These are phyloP conservation scores for Porpolomopsis calyptriformis DNA, from an alignment of 768 basidiomycete species.

Conservation along the genomic window DNA sequence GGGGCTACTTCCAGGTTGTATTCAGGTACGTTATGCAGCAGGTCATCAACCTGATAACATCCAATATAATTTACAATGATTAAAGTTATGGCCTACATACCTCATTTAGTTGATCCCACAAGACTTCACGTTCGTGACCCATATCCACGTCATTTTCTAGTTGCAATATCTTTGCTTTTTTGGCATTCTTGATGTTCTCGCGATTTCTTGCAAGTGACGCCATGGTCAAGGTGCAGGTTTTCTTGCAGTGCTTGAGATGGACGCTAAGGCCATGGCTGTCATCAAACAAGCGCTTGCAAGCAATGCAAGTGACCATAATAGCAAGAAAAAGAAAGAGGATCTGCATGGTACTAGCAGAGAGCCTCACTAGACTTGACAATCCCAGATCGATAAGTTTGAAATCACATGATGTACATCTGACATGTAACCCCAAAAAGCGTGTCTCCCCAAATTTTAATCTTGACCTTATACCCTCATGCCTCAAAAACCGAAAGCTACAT, in stretches of 20 bases:
- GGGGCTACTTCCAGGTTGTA: too few species aligned
- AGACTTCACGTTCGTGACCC: not conserved
- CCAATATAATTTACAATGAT: not conserved
- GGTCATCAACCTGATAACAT: not conserved
- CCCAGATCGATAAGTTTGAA: not conserved
- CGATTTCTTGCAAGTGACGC: not conserved
- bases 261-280: not conserved
- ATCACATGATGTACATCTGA: not conserved
- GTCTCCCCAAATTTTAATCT: not conserved
- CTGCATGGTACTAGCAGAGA: not conserved
- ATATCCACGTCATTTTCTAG: not conserved
- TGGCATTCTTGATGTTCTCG: not conserved
- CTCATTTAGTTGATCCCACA: slow-evolving; percentile 1
- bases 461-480: not conserved
- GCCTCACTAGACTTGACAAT: not conserved
- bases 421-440: not conserved
- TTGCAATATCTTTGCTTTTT: not conserved
- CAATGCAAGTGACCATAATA: not conserved
- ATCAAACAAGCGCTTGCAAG: not conserved
- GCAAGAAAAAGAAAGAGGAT: not conserved
- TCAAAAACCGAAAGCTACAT: not conserved
- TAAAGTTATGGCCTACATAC: not conserved
- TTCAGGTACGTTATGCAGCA: not conserved
- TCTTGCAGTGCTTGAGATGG: not conserved
- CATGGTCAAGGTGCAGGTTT: not conserved